These are phyloP conservation scores for Aphanomyces euteiches DNA, from an alignment of 352 stramenopile genomes.

Conservation along the genomic window DNA sequence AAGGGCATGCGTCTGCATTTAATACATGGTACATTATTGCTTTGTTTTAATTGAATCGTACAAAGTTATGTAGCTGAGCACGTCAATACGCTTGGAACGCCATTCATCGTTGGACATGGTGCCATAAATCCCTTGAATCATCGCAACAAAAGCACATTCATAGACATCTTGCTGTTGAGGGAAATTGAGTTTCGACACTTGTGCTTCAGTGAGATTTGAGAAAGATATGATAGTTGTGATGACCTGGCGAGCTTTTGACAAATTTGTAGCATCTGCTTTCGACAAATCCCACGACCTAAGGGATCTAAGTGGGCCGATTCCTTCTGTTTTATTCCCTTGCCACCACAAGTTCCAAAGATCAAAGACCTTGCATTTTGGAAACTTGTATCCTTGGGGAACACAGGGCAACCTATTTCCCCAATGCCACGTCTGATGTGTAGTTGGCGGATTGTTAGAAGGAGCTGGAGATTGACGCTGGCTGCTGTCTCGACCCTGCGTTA, in stretches of 20 bases:
- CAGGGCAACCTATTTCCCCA: background rate
- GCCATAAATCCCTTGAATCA: background rate
- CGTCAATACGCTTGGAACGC: background rate
- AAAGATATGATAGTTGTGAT: background rate
- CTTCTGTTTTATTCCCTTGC: background rate
- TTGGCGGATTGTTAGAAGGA: background rate
- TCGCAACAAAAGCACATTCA: background rate
- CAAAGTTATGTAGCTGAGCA: constrained; percentile 2
- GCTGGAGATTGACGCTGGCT: too few species aligned
- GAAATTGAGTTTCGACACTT: background rate
- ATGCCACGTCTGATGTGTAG: background rate
- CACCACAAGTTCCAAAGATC: constrained; percentile 13
- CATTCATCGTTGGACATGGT: background rate
- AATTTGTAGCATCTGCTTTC: background rate
- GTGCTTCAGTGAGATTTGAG: background rate
- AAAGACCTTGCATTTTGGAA: background rate
- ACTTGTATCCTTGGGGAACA: background rate
- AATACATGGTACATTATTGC: background rate
- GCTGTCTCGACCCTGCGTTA: background rate
- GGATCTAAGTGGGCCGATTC: background rate
- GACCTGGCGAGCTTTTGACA: background rate
- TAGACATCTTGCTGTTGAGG: background rate
- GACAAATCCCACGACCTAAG: background rate
- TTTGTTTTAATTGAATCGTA: background rate
- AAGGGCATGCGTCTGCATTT: too few species aligned